These are phyloP conservation scores for Cryphonectria japonica DNA, from an alignment of 2,329 filamentous ascomycete species.

Conservation along the genomic window DNA sequence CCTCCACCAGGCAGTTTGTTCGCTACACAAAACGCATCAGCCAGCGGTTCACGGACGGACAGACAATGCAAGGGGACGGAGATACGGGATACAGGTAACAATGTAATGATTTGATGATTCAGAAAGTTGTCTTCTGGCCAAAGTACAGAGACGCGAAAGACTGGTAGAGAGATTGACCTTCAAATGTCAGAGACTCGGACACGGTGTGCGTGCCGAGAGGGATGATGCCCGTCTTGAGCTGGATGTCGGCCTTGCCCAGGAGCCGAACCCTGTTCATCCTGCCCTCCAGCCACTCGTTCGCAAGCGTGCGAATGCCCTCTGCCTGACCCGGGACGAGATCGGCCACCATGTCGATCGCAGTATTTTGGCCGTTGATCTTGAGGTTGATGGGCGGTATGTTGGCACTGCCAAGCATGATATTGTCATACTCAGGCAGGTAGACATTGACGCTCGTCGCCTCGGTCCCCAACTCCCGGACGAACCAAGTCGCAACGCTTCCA, in stretches of 20 bases:
- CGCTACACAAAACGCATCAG: constrained; percentile 54
- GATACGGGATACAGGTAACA: constrained; percentile 15
- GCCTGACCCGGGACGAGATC: constrained; percentile 77
- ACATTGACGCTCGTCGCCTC: constrained; percentile 74
- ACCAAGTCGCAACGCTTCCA: constrained; percentile 77
- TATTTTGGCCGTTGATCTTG: constrained; percentile 78
- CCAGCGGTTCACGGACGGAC: constrained; percentile 33
- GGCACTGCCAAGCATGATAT: constrained; percentile 77
- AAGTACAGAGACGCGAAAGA: constrained; percentile 65
- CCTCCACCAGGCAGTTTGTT: constrained; percentile 46
- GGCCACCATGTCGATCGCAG: constrained; percentile 76
- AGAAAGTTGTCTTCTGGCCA: constrained; percentile 58
- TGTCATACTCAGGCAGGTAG: constrained; percentile 80
- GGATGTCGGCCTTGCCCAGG: constrained; percentile 72
- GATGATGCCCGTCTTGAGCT: constrained; percentile 78
- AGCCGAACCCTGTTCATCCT: constrained; percentile 72
- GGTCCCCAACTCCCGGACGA: constrained; percentile 76
- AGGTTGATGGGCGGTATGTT: constrained; percentile 75
- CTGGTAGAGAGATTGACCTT: constrained; percentile 77
- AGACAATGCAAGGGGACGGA: constrained; percentile 28
- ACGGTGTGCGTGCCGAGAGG: constrained; percentile 77
- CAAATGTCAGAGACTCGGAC: constrained; percentile 74
- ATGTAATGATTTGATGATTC: constrained; percentile 28
- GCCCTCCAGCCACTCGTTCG: constrained; percentile 87
- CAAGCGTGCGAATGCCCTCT: constrained; percentile 76